A percentile compares a stretch with the other conserved stretches of the same genome.
Evolutionary conservation across 2,329 filamentous ascomycete species (phyloP).

Genomic region (Neonectria hederae): DNA sequence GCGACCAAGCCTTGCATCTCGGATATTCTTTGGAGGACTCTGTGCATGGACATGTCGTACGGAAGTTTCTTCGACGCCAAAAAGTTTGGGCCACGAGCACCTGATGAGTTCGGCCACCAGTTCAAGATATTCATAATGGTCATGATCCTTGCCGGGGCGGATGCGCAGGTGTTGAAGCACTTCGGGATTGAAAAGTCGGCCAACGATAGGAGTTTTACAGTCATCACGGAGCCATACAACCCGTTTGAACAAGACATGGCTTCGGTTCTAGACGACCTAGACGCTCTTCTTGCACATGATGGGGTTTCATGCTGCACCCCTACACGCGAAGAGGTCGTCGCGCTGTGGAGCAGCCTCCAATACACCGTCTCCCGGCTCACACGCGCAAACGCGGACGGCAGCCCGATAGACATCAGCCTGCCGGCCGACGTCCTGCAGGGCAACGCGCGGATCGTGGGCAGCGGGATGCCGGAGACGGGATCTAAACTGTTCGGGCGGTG

Average conservation of each 20-base stretch:
- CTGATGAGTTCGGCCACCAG: constrained; percentile 32
- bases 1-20: constrained; percentile 22
- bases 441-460: constrained; percentile 31
- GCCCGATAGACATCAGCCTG: constrained; percentile 32
- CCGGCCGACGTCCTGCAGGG: constrained; percentile 28
- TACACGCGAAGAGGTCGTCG: constrained; percentile 30
- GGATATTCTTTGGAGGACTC: constrained; percentile 37
- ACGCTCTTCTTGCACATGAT: constrained; percentile 29
- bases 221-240: constrained; percentile 26
- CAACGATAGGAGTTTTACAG: neutral
- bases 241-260: constrained; percentile 34
- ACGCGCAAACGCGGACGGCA: constrained; percentile 20
- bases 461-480: constrained; percentile 23
- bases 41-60: constrained; percentile 41
- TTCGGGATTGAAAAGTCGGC: constrained; percentile 38
- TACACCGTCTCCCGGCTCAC: constrained; percentile 32
- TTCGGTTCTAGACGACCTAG: constrained; percentile 29
- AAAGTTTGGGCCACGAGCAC: constrained; percentile 24
- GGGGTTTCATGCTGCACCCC: constrained; percentile 29
- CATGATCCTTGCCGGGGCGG: constrained; percentile 46
- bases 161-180: constrained; percentile 45
- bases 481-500: constrained; percentile 33
- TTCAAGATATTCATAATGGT: constrained; percentile 36
- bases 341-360: constrained; percentile 33
- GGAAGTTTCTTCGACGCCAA: constrained; percentile 32